These are phyloP conservation scores for Luffa aegyptiaca DNA, from an alignment of 306 rosid genomes.

Conservation along the genomic window DNA sequence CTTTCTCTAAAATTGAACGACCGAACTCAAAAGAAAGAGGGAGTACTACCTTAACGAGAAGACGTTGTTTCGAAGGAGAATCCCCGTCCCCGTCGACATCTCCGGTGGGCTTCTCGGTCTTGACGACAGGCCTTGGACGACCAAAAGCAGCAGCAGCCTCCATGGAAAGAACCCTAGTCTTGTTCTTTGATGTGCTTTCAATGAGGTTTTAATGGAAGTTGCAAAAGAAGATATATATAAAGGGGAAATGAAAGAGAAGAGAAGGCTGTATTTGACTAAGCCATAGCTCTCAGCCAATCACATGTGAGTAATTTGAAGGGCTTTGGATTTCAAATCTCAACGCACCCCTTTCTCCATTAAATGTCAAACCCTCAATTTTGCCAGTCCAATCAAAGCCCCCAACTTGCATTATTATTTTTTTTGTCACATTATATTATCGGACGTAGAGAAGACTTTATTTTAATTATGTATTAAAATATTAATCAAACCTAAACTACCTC, in stretches of 20 bases:
- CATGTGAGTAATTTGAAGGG: not conserved
- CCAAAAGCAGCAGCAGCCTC: conserved; percentile 5
- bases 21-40: not conserved
- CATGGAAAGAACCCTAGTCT: not conserved
- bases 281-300: not conserved
- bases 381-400: not conserved
- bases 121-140: not conserved
- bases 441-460: not conserved
- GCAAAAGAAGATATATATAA: not conserved
- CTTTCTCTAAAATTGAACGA: too few species aligned
- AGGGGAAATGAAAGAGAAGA: not conserved
- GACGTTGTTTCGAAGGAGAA: not conserved
- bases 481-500: not conserved
- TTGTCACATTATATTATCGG: not conserved
- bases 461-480: not conserved
- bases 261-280: not conserved
- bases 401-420: not conserved
- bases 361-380: conserved; percentile 1
- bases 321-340: not conserved
- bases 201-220: not conserved
- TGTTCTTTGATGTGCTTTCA: not conserved
- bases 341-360: not conserved
- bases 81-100: not conserved
- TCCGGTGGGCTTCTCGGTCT: not conserved
- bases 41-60: not conserved